Evolutionary conservation across 176 grass and related monocot species (phyloP).

Genomic region (Urochloa ruziziensis): DNA sequence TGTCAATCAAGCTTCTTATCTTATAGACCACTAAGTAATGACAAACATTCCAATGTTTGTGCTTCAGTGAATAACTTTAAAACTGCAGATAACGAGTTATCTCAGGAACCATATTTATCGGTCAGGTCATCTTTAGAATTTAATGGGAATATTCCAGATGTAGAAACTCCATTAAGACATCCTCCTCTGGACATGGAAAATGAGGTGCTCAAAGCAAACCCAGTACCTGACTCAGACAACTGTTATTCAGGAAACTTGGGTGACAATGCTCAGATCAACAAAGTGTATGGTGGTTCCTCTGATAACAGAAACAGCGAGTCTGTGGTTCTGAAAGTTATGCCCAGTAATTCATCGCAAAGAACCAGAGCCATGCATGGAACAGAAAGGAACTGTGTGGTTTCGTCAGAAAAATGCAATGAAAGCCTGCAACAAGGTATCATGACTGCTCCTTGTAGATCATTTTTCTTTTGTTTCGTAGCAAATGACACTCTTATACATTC

Average conservation of each 20-base stretch:
- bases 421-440: conserved; percentile 33
- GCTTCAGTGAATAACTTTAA: conserved; percentile 1
- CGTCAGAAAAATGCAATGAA: conserved; percentile 7
- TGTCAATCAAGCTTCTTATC: conserved; percentile 17
- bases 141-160: conserved; percentile 13
- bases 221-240: not conserved
- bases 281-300: conserved; percentile 16
- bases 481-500: not conserved
- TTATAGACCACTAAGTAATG: conserved; percentile 28
- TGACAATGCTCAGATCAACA: not conserved
- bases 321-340: not conserved
- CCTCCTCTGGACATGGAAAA: conserved; percentile 4
- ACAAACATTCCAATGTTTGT: conserved; percentile 16
- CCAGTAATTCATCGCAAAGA: conserved; percentile 25
- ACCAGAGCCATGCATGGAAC: not conserved
- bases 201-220: not conserved
- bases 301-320: conserved; percentile 1
- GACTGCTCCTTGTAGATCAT: conserved; percentile 17
- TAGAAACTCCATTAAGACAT: conserved; percentile 27
- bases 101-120: conserved; percentile 36
- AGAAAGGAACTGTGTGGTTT: conserved; percentile 28
- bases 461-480: conserved; percentile 8
- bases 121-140: conserved; percentile 22
- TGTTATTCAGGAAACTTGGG: conserved; percentile 30
- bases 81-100: conserved; percentile 19